Conservation (phyloP, 1,284 basidiomycete species). For the Trametes hirsuta region DNA sequence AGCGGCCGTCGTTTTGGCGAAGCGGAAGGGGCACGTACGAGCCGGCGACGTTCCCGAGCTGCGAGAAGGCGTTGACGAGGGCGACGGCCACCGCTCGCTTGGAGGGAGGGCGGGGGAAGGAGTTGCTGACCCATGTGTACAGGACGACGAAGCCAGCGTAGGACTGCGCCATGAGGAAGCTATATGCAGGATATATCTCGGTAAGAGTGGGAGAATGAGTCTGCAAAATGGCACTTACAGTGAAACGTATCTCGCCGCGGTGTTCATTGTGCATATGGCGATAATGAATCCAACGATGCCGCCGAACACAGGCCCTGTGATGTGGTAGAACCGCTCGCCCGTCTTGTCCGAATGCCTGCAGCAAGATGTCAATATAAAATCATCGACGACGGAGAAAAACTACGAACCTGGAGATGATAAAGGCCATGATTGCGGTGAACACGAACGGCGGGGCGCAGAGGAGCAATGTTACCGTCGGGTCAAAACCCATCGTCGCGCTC, state of each 20-base stretch:
- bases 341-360: constrained; percentile 71
- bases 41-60: constrained; percentile 74
- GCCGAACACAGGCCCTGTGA: constrained; percentile 52
- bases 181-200: constrained; percentile 28
- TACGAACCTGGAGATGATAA: constrained; percentile 51
- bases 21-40: constrained; percentile 41
- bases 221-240: constrained; percentile 48
- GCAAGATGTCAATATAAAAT: not conserved
- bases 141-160: constrained; percentile 73
- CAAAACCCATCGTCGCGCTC: constrained; percentile 70
- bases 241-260: constrained; percentile 68
- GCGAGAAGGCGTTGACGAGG: constrained; percentile 71
- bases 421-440: constrained; percentile 61
- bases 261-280: constrained; percentile 72
- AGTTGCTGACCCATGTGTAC: constrained; percentile 74
- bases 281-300: constrained; percentile 78
- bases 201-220: constrained; percentile 1
- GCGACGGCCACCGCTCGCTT: constrained; percentile 80
- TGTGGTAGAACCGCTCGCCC: constrained; percentile 70
- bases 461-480: constrained; percentile 64
- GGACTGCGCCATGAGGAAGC: constrained; percentile 78
- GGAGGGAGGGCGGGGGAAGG: constrained; percentile 66
- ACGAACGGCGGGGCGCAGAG: constrained; percentile 81
- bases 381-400: not conserved
- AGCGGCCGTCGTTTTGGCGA: not conserved